Conservation (phyloP, 2,329 filamentous ascomycete species). For the Aspergillus brasiliensis region DNA sequence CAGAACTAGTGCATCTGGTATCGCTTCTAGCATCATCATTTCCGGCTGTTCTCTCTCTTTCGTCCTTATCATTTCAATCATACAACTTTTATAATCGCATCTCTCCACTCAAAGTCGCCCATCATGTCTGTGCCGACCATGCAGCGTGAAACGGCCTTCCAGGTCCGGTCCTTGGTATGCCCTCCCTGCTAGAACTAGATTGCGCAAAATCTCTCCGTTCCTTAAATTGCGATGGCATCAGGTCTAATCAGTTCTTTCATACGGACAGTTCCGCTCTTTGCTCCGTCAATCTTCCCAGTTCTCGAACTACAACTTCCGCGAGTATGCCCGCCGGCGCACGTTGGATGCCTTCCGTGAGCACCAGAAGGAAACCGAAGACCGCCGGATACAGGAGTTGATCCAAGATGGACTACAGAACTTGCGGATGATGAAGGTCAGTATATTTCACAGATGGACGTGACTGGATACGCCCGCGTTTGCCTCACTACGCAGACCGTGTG, state of each 20-base stretch:
- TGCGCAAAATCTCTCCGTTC: background rate
- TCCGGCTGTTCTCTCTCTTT: background rate
- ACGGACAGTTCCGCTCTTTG: conserved; percentile 81
- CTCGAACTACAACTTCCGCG: conserved; percentile 94
- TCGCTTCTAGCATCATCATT: background rate
- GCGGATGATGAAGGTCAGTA: conserved; percentile 82
- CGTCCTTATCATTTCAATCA: background rate
- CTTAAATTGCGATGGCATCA: background rate
- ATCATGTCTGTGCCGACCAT: conserved; percentile 49
- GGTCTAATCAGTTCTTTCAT: background rate
- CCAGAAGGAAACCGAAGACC: conserved; percentile 69
- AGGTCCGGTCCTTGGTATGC: conserved; percentile 51
- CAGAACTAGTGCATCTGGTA: conserved; percentile 1
- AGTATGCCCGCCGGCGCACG: conserved; percentile 90
- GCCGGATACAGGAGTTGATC: conserved; percentile 81
- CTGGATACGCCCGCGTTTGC: background rate
- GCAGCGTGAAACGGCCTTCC: conserved; percentile 47
- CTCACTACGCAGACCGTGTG: background rate
- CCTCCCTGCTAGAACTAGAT: background rate
- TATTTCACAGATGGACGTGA: background rate
- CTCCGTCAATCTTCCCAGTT: conserved; percentile 86
- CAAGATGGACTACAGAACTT: conserved; percentile 86
- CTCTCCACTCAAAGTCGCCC: conserved; percentile 11
- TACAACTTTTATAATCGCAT: background rate
- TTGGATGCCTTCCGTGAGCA: conserved; percentile 87